Percentiles rank a stretch among this genome's conserved stretches.
Evolutionary conservation across 768 basidiomycete species (phyloP).

Genomic region (Hebeloma cylindrosporum): DNA sequence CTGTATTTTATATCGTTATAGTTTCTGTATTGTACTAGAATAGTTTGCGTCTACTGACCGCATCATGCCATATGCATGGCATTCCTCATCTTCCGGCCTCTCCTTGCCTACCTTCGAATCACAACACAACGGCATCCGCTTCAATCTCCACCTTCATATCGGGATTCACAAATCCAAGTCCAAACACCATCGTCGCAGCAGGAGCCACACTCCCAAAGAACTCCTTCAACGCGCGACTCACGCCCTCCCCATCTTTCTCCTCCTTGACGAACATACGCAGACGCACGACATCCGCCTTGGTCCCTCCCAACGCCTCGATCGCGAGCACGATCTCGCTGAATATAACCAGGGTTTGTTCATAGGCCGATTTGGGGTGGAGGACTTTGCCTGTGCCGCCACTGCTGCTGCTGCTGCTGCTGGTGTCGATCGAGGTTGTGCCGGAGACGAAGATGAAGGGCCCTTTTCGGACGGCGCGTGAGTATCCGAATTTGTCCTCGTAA

Average conservation of each 20-base stretch:
- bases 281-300: conserved; percentile 43
- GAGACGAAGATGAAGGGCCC: conserved; percentile 55
- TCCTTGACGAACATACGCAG: conserved; percentile 50
- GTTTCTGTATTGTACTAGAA: too few species aligned
- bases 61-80: too few species aligned
- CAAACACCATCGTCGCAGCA: conserved; percentile 56
- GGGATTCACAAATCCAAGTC: conserved; percentile 42
- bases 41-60: too few species aligned
- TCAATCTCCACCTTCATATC: conserved; percentile 59
- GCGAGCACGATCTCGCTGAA: conserved; percentile 46
- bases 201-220: conserved; percentile 41
- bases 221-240: conserved; percentile 43
- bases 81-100: too few species aligned
- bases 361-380: conserved; percentile 44
- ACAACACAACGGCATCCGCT: conserved; percentile 46
- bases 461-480: conserved; percentile 50
- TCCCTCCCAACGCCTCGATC: conserved; percentile 43
- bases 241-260: conserved; percentile 38
- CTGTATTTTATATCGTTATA: not conserved
- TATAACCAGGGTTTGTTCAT: conserved; percentile 42
- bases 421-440: conserved; percentile 50
- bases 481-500: conserved; percentile 51
- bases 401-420: too few species aligned
- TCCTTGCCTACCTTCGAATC: not conserved
- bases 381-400: conserved; percentile 40